These are phyloP conservation scores for Neonectria coccinea DNA, from an alignment of 2,329 filamentous ascomycete species.

Conservation along the genomic window DNA sequence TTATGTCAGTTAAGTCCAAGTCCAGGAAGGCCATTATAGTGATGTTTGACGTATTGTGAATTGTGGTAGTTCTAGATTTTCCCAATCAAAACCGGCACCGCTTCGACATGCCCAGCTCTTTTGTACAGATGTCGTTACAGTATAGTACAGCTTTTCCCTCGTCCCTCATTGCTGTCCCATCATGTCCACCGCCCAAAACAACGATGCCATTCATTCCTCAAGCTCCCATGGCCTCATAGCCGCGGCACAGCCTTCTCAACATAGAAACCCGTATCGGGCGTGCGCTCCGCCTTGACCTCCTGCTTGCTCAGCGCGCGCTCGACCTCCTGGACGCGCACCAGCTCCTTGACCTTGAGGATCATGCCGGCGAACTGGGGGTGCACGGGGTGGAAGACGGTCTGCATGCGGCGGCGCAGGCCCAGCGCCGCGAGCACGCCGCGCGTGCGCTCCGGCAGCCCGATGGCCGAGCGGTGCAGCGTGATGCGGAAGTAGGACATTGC, in stretches of 20 bases:
- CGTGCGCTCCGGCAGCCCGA: conserved; percentile 85
- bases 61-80: conserved; percentile 27
- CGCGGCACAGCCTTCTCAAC: conserved; percentile 69
- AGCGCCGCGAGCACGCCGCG: conserved; percentile 86
- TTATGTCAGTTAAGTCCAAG: neutral
- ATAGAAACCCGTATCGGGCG: conserved; percentile 84
- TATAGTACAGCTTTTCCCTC: conserved; percentile 46
- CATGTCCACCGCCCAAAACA: neutral
- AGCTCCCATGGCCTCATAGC: conserved; percentile 25
- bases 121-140: conserved; percentile 47
- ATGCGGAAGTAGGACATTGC: conserved; percentile 88
- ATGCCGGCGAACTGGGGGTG: conserved; percentile 85
- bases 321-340: conserved; percentile 86
- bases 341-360: conserved; percentile 93
- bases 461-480: conserved; percentile 88
- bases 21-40: neutral
- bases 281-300: conserved; percentile 78
- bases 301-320: conserved; percentile 70
- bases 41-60: conserved; percentile 26
- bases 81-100: conserved; percentile 13
- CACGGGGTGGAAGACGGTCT: conserved; percentile 91
- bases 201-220: neutral
- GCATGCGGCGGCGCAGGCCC: conserved; percentile 85
- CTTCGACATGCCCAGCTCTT: conserved; percentile 22
- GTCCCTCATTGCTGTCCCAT: neutral